Evolutionary conservation across 2,329 filamentous ascomycete species (phyloP), one percentile per base, ranked within the genome.

Genomic region (Delphinella strobiligena): DNA sequence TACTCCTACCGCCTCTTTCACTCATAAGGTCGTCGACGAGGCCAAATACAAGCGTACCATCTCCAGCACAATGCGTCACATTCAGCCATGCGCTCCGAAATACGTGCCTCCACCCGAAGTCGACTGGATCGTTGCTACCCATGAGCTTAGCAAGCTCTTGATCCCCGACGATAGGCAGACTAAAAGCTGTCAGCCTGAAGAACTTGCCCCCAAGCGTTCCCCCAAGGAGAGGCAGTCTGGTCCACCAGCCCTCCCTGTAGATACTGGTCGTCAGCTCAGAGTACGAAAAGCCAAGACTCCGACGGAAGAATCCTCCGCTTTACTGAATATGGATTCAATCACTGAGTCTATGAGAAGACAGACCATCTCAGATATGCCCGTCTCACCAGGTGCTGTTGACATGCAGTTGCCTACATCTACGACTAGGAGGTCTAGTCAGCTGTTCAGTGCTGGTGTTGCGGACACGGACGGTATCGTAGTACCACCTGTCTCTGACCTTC

Each of bases 1-100:
- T 2, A 85, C 87, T 2, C 85, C 88, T 0, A 96, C 89, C 0
- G 82, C 89, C 45, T 83, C 89, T 0, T 96, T 86, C 31, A 77
- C 78, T 1, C 85, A 86, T 17, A 93, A 85, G 59, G 78, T 85
- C 9, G 70, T 82, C 1, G 74, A 82, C 34, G 73, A 80, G 2
- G 65, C 77, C 7, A 81, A 76, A 45, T 66, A 82, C 46, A 72
- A 75, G 31, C 71, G 79, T 19, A 82, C 70, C 46, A 59, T 78
- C 19, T 81, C 80, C 2, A 71, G 70, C 8, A 61, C 75, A 34
- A 62, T 64, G 27, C 61, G 27, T 50, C 56, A 19, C 54, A 55
- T 47, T 57, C 58, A 36, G 56, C 63, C 31, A 38, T 53, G 59
- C 42, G 61, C 59, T 14, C 68, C 74, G 8, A 34, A 29, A 2